These are phyloP conservation scores for Nemania abortiva DNA, from an alignment of 2,329 filamentous ascomycete species.

Conservation along the genomic window DNA sequence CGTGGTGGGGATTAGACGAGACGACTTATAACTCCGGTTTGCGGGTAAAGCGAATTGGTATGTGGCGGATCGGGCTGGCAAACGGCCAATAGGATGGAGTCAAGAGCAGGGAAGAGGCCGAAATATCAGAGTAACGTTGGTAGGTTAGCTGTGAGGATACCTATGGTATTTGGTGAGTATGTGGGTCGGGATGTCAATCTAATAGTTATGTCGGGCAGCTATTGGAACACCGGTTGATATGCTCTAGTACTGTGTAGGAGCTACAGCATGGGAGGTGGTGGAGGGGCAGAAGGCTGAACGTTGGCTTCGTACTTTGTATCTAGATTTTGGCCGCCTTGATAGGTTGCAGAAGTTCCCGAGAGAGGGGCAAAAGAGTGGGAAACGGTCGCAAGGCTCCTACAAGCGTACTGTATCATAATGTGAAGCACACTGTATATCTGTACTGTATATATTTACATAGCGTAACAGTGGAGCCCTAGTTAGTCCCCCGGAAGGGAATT, in stretches of 20 bases:
- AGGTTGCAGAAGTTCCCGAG: conserved; percentile 5
- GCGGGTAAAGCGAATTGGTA: conserved; percentile 12
- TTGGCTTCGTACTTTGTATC: background rate
- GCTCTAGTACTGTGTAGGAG: background rate
- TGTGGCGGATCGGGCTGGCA: conserved; percentile 18
- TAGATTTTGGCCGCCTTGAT: conserved; percentile 11
- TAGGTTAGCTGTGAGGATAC: background rate
- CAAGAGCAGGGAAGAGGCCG: background rate
- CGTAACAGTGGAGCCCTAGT: background rate
- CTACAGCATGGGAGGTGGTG: conserved; percentile 7
- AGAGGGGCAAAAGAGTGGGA: conserved; percentile 20
- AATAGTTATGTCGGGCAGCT: background rate
- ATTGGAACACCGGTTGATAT: conserved; percentile 3
- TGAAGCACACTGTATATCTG: background rate
- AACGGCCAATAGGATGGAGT: conserved; percentile 23
- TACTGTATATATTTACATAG: background rate
- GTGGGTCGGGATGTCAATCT: background rate
- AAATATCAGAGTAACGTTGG: too few species aligned
- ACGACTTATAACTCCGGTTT: background rate
- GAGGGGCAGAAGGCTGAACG: conserved; percentile 35
- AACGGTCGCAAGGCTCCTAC: conserved; percentile 6
- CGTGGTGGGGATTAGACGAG: background rate
- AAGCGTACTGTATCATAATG: background rate
- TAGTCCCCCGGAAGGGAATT: background rate
- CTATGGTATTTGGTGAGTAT: conserved; percentile 2